phyloP scores from a whole-genome alignment of 164 flowering plant genomes.

The Vitis rotundifolia region DNA sequence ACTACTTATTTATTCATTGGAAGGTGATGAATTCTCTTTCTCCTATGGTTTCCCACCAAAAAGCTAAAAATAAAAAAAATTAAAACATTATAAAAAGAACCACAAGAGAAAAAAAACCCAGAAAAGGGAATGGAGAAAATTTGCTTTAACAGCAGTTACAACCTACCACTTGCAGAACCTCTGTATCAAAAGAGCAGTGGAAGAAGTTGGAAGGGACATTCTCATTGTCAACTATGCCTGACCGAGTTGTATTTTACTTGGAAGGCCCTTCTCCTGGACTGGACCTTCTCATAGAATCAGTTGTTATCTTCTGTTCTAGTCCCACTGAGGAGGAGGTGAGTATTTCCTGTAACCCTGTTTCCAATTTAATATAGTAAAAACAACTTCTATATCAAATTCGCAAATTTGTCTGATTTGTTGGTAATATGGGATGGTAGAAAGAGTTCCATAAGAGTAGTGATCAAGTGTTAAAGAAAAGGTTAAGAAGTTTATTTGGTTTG shows the following conservation, averaged over 20 bases:
- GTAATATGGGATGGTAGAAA: not conserved
- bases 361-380: too few species aligned
- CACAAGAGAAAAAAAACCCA: too few species aligned
- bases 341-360: not conserved
- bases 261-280: constrained; percentile 89
- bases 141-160: constrained; percentile 4
- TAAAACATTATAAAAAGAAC: too few species aligned
- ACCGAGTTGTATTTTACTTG: constrained; percentile 61
- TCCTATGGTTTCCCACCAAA: not conserved
- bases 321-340: constrained; percentile 35
- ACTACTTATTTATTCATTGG: constrained; percentile 56
- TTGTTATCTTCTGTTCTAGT: constrained; percentile 40
- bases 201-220: constrained; percentile 74
- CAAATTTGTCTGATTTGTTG: not conserved
- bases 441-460: not conserved
- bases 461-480: too few species aligned
- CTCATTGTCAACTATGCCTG: constrained; percentile 55
- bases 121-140: not conserved
- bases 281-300: constrained; percentile 67
- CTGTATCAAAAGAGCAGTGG: constrained; percentile 58
- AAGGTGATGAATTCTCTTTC: constrained; percentile 41
- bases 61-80: too few species aligned
- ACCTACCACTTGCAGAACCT: constrained; percentile 36
- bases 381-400: too few species aligned
- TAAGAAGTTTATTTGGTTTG: not conserved